A percentile compares a stretch with the other conserved stretches of the same genome.
phyloP scores from a whole-genome alignment of 345 rosid species.

The Raphanus sativus region DNA sequence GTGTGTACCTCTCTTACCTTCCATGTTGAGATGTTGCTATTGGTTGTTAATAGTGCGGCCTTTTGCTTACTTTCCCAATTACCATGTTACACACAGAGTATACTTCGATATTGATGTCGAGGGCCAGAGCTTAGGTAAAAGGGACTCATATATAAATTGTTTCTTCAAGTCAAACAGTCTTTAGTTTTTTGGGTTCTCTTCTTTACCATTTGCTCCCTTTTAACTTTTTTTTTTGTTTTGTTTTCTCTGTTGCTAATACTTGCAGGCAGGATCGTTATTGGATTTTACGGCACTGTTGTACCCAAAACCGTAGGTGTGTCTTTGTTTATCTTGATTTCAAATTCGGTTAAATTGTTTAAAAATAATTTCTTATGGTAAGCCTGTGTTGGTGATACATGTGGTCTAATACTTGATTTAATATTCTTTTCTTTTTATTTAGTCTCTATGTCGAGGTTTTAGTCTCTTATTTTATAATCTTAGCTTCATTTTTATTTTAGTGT shows the following conservation, averaged over 20 bases:
- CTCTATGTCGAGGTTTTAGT: too few species aligned
- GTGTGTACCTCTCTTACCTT: too few species aligned
- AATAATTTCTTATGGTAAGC: not conserved
- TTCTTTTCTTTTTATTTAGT: too few species aligned
- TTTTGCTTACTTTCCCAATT: not conserved
- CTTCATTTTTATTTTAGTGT: too few species aligned
- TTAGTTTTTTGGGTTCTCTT: too few species aligned
- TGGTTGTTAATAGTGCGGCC: too few species aligned
- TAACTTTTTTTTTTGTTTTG: not conserved
- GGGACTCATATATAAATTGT: not conserved
- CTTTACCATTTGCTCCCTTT: too few species aligned
- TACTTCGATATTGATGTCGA: not conserved
- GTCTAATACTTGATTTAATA: too few species aligned
- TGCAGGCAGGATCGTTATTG: conserved; percentile 96
- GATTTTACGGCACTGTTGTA: conserved; percentile 83
- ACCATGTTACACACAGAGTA: not conserved
- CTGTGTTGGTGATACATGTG: too few species aligned
- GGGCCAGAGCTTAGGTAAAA: not conserved
- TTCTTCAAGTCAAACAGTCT: too few species aligned
- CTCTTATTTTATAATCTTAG: too few species aligned
- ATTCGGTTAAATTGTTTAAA: not conserved
- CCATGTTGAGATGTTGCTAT: too few species aligned
- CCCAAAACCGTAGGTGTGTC: conserved; percentile 91
- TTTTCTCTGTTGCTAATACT: not conserved
- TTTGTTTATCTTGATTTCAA: conserved; percentile 10